Evolutionary conservation across 306 rosid species (phyloP), one percentile per base, ranked within the genome.

Genomic region (Sicyos baderoa): DNA sequence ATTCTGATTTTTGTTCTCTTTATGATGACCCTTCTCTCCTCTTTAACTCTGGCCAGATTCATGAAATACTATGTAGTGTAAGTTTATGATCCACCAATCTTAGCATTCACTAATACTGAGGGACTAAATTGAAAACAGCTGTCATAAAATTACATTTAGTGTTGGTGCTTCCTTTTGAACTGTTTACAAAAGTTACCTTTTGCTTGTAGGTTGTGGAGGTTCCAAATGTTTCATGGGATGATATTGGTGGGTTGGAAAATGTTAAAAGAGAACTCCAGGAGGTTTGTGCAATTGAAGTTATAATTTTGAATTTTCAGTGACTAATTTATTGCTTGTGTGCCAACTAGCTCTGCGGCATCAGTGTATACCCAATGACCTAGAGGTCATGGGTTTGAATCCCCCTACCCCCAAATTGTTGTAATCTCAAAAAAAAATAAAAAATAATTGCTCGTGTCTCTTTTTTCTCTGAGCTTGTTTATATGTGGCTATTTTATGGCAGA

Each of bases 241-340:
- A 84, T 68, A 85, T 83, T 70, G 93, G 87, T 23, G 89, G 93
- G 54, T 73, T 83, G 71, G 88, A 83, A 19, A 87, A 77, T 49
- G 88, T 87, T 68, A 83, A 87, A 74, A 77, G 89, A 78, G 93
- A 85, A 79, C 93, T 85, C 71, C 86, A 85, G 62, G 93, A 85
- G 89, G 92, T 82, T 72, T 69, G 75, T 23, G 74, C 19, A 0
- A 42, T 66, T 50, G 21, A 66, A 67, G 44, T 25, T 45, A 22
- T 44, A 65, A 45, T 65, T 45, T 67, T 67, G 8, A 15, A 22
- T 4, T 67, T 8, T 47, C 9, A 12, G 18, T 21, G 35, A 9
- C 1, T 25, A 25, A 25, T 25, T 25, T 25, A 25, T 25, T 25
- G 29, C 29, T 25, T 1, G 29, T 25, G n/a, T n/a, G n/a, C n/a